Evolutionary conservation across 768 basidiomycete species (phyloP), one percentile per base, ranked within the genome.

Genomic region (Ramaria sp.): DNA sequence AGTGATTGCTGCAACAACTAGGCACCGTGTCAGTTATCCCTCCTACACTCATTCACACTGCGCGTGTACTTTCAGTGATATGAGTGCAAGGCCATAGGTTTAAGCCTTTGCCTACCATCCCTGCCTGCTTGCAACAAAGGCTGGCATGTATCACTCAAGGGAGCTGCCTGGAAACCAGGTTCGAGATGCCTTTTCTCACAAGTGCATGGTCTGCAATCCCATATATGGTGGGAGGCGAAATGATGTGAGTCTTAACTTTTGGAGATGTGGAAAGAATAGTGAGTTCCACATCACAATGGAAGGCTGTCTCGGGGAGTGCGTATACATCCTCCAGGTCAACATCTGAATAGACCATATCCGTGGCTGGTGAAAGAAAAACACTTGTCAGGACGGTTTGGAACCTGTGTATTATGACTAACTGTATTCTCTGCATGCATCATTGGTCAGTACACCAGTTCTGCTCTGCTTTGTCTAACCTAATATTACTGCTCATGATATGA

Each of bases 51-150:
- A 5, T 34, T 11, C 5, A 11, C 5, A 11, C 5, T 34, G 33
- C 5, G 30, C 17, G 53, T 63, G 45, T 38, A 66, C 66, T 53
- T 38, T 68, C 54, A 12, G 63, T 64, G 51, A 83, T 73, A 58
- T 82, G 73, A 19, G 83, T 77, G 59, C 80, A 70, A 0, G 77
- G 74, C 83, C 82, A 86, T 5, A 80, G 46, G 54, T 84, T 82
- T 62, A n/a, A n/a, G n/a, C n/a, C n/a, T n/a, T n/a, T n/a, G n/a
- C n/a, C n/a, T n/a, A n/a, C n/a, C n/a, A n/a, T n/a, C n/a, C n/a
- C n/a, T n/a, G n/a, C n/a, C n/a, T n/a, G n/a, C n/a, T n/a, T n/a
- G n/a, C n/a, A n/a, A 48, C 50, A 59, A 24, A 68, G 41, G 46
- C 63, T 51, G 19, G 59, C 56, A 7, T 57, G 55, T 54, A 68